Conservation (phyloP, 192 early-diverging fungal species). For the Radiomyces spectabilis region DNA sequence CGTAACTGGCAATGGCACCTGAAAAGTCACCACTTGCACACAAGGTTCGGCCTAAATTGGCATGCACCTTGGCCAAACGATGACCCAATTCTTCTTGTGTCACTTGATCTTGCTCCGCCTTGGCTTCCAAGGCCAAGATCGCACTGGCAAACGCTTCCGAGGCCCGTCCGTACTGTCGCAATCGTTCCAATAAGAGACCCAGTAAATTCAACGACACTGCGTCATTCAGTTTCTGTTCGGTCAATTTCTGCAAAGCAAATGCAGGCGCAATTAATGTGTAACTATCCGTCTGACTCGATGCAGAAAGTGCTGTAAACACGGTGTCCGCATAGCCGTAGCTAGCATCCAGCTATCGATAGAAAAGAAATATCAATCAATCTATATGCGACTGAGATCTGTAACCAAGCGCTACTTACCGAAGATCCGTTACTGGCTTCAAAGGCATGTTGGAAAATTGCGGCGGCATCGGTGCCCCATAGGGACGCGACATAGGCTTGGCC, state of each 20-base stretch:
- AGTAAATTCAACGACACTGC: slow-evolving; percentile 56
- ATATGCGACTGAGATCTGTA: neutral
- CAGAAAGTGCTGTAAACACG: slow-evolving; percentile 5
- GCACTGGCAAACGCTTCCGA: slow-evolving; percentile 54
- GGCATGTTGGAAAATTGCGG: slow-evolving; percentile 72
- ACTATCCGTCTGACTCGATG: neutral
- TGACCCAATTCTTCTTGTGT: neutral
- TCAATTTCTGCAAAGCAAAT: slow-evolving; percentile 59
- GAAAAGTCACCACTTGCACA: slow-evolving; percentile 54
- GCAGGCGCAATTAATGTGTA: slow-evolving; percentile 38
- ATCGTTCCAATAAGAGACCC: slow-evolving; percentile 70
- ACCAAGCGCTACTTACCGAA: slow-evolving; percentile 20
- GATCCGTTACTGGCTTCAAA: slow-evolving; percentile 58
- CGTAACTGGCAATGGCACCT: slow-evolving; percentile 51
- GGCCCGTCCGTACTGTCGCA: slow-evolving; percentile 59
- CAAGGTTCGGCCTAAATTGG: slow-evolving; percentile 62
- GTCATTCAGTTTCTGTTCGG: slow-evolving; percentile 52
- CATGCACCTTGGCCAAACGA: slow-evolving; percentile 41
- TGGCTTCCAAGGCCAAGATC: slow-evolving; percentile 28
- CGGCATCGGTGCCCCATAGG: slow-evolving; percentile 44
- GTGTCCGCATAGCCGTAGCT: slow-evolving; percentile 49
- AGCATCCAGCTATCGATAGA: slow-evolving; percentile 38
- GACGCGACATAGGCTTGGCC: slow-evolving; percentile 81
- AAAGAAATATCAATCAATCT: slow-evolving; percentile 3
- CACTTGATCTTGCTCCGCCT: slow-evolving; percentile 8